Percentiles rank a stretch among this genome's conserved stretches.
Evolutionary conservation across 352 stramenopile species (phyloP).

Genomic region (Aphanomyces euteiches): DNA sequence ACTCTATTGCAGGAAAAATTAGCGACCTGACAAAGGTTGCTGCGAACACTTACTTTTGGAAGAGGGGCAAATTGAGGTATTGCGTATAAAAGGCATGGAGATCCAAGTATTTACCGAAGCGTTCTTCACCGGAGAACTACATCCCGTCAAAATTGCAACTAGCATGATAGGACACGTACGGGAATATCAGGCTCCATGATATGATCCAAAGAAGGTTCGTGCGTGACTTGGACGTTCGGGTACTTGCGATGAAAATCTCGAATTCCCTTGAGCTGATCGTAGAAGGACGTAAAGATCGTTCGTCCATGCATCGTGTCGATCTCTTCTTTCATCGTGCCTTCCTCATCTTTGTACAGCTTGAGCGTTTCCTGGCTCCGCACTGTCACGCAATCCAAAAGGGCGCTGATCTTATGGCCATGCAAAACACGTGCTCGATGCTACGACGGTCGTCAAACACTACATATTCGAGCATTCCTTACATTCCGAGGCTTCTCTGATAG

Average conservation of each 20-base stretch:
- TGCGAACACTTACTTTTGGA: constrained; percentile 40
- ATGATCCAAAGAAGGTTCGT: constrained; percentile 61
- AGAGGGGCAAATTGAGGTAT: constrained; percentile 69
- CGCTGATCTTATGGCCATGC: constrained; percentile 81
- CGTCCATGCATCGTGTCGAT: constrained; percentile 70
- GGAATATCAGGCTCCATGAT: constrained; percentile 56
- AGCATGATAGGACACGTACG: constrained; percentile 34
- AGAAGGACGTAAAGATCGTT: constrained; percentile 85
- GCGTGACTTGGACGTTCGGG: constrained; percentile 57
- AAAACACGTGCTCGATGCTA: constrained; percentile 75
- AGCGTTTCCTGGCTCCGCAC: constrained; percentile 65
- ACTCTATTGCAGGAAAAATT: neutral
- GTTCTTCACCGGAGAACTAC: constrained; percentile 85
- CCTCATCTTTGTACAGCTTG: constrained; percentile 79
- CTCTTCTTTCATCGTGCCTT: constrained; percentile 74
- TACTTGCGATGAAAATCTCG: constrained; percentile 84
- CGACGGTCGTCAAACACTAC: constrained; percentile 9
- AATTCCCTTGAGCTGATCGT: constrained; percentile 82
- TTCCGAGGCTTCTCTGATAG: constrained; percentile 77
- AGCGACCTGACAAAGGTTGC: neutral
- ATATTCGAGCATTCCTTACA: constrained; percentile 39
- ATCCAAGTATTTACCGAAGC: constrained; percentile 88
- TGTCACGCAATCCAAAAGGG: constrained; percentile 66
- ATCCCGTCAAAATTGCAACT: constrained; percentile 14
- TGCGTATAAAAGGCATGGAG: constrained; percentile 77